Evolutionary conservation across 768 basidiomycete species (phyloP), one percentile per base, ranked within the genome.

Genomic region (Imleria badia): DNA sequence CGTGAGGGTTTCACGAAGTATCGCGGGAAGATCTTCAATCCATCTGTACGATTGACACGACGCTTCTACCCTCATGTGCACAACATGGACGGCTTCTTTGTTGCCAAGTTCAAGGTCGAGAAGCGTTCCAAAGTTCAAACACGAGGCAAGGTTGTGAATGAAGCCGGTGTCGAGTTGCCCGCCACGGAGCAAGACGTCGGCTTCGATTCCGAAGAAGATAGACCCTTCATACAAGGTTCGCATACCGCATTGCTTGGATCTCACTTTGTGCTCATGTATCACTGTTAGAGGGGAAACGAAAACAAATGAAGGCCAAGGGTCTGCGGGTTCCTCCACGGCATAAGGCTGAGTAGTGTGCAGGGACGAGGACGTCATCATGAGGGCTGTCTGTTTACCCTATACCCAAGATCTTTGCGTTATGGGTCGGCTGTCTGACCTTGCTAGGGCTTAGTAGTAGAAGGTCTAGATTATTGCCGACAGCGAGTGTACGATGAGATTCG

Each of bases 11-110:
- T 87, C 74, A 90, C 86, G 31, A 83, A 81, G 56, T 98, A 86
- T 76, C 85, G 93, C 48, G 97, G 96, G 20, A 98, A 95, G 80
- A 81, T 73, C 30, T 98, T 98, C 75, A 79, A 86, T 68, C 78
- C 88, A 33, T 89, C 82, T 59, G 69, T 99, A 64, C 79, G 76
- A 58, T 72, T 96, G 60, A 97, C 97, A 19, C 77, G 94, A 61
- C 78, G 97, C 56, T 96, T 94, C 72, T 96, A 94, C 69, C 91
- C 95, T 15, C 95, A 98, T 72, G 94, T 97, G 63, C 95, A 98
- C 75, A 99, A 99, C 73, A 97, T 98, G 95, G 97, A 99, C 70
- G 97, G 97, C 6, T 99, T 99, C 81, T 99, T 82, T 71, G 95
- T 98, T 51, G 96, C 96, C 55, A 98, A 98, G 73, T 92, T 99